Percentiles rank a stretch among this genome's conserved stretches.
Conservation (phyloP, 2,329 filamentous ascomycete genomes). For the Alternaria sp. region DNA sequence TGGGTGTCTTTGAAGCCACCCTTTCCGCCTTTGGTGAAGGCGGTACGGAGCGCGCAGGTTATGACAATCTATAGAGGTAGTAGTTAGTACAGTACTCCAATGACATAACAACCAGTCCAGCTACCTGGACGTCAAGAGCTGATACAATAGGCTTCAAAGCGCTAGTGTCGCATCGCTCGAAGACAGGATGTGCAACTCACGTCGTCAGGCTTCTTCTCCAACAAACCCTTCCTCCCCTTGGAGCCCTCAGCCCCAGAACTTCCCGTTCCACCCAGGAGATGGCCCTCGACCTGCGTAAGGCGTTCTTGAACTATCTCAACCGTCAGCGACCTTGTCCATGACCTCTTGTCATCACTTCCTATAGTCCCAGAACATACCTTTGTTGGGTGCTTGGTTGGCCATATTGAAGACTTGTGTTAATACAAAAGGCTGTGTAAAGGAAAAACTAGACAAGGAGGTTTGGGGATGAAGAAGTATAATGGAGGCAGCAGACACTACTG, state of each 20-base stretch:
- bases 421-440: conserved; percentile 11
- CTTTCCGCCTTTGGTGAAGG: conserved; percentile 91
- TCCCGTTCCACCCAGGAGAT: conserved; percentile 59
- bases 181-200: conserved; percentile 37
- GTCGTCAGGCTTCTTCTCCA: conserved; percentile 67
- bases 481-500: conserved; percentile 3
- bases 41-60: conserved; percentile 87
- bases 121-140: background rate
- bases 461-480: conserved; percentile 3
- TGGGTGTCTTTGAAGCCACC: conserved; percentile 95
- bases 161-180: background rate
- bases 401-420: conserved; percentile 31
- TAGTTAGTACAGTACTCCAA: conserved; percentile 9
- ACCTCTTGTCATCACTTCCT: background rate
- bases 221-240: conserved; percentile 54
- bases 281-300: conserved; percentile 66
- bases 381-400: conserved; percentile 50
- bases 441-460: conserved; percentile 10
- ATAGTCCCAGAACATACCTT: conserved; percentile 21
- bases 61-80: conserved; percentile 71
- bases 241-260: conserved; percentile 33
- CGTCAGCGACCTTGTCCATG: conserved; percentile 19
- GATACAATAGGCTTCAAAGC: conserved; percentile 1
- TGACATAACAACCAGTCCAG: background rate
- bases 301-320: conserved; percentile 62